Conservation (phyloP, 352 stramenopile species). For the Phytophthora pseudosyringae region DNA sequence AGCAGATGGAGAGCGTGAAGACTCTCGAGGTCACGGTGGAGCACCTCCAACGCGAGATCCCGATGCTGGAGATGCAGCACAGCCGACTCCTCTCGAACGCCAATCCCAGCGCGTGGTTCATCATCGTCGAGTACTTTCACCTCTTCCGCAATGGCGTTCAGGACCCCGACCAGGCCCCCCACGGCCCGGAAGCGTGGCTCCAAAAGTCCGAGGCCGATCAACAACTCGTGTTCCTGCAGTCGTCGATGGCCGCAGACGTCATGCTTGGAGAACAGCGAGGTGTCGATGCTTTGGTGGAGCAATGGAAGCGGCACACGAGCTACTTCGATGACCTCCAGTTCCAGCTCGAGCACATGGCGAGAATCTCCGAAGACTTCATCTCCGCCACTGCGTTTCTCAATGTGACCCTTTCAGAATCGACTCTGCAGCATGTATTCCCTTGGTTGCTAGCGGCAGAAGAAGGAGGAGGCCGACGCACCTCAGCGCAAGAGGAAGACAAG, state of each 20-base stretch:
- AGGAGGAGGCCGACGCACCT: neutral
- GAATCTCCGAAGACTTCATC: constrained; percentile 20
- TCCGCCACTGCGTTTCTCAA: constrained; percentile 7
- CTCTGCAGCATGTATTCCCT: constrained; percentile 25
- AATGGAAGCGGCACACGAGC: constrained; percentile 35
- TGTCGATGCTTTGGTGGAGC: constrained; percentile 17
- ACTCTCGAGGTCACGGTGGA: constrained; percentile 30
- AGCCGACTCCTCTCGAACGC: constrained; percentile 11
- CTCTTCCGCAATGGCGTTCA: constrained; percentile 25
- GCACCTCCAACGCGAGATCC: constrained; percentile 32
- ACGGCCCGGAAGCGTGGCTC: constrained; percentile 23
- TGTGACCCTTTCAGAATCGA: constrained; percentile 19
- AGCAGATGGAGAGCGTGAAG: constrained; percentile 26
- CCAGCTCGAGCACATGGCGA: constrained; percentile 29
- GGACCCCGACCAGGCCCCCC: neutral
- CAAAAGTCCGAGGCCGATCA: constrained; percentile 28
- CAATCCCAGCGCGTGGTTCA: constrained; percentile 7
- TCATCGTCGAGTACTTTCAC: constrained; percentile 37
- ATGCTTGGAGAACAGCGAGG: constrained; percentile 22
- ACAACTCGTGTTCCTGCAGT: constrained; percentile 36
- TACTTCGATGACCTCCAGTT: constrained; percentile 43
- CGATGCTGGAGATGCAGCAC: constrained; percentile 24
- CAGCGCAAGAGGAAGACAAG: constrained; percentile 1
- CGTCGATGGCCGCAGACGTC: constrained; percentile 29
- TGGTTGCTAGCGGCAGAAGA: neutral